phyloP scores from a whole-genome alignment of 164 flowering plant species.

The Aristolochia fimbriata region DNA sequence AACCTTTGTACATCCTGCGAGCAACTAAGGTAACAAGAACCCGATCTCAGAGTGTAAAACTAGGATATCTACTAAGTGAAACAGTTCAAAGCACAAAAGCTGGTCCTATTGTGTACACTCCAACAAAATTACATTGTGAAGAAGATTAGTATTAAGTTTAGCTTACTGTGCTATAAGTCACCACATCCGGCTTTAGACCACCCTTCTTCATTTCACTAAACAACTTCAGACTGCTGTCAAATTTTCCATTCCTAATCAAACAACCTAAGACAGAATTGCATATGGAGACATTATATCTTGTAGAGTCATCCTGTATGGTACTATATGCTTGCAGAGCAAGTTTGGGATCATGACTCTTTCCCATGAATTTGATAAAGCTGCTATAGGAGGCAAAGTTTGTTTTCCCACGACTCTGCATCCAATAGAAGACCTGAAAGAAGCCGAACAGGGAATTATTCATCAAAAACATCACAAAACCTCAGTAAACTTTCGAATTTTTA shows the following conservation, averaged over 20 bases:
- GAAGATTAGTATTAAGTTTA: not conserved
- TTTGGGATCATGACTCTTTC: slow-evolving; percentile 34
- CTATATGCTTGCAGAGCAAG: slow-evolving; percentile 66
- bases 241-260: slow-evolving; percentile 57
- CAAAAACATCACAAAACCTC: no score
- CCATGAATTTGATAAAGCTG: slow-evolving; percentile 71
- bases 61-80: no score
- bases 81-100: no score
- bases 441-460: not conserved
- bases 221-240: slow-evolving; percentile 46
- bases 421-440: slow-evolving; percentile 57
- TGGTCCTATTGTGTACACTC: no score
- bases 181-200: slow-evolving; percentile 65
- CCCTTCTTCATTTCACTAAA: slow-evolving; percentile 77
- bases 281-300: slow-evolving; percentile 41
- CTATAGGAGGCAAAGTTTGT: slow-evolving; percentile 62
- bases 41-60: no score
- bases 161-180: slow-evolving; percentile 82
- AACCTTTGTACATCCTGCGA: slow-evolving; percentile 70
- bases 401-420: slow-evolving; percentile 75
- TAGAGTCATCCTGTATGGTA: slow-evolving; percentile 47
- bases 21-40: slow-evolving; percentile 43
- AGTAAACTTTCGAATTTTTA: no score
- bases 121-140: no score
- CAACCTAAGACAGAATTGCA: slow-evolving; percentile 79